A percentile compares a stretch with the other conserved stretches of the same genome.
Evolutionary conservation across 768 basidiomycete genomes (phyloP).

Genomic region (Russula sp.): DNA sequence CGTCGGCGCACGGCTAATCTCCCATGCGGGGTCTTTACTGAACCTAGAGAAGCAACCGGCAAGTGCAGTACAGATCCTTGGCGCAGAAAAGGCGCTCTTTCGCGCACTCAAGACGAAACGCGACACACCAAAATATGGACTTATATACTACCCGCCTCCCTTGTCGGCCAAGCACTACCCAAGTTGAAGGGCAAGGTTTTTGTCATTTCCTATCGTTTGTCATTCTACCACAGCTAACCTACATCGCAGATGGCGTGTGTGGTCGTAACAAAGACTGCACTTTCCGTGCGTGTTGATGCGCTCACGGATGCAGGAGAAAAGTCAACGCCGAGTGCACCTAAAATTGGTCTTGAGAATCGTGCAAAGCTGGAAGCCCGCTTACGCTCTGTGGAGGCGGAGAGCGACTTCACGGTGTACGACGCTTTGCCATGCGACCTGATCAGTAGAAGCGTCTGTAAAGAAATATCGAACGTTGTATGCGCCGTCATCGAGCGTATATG

Average conservation of each 20-base stretch:
- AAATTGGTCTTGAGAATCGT: slow-evolving; percentile 90
- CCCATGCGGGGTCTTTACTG: slow-evolving; percentile 69
- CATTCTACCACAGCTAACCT: slow-evolving; percentile 1
- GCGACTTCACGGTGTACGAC: slow-evolving; percentile 68
- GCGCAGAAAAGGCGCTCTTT: slow-evolving; percentile 76
- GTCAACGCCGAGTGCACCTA: slow-evolving; percentile 73
- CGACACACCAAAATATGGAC: slow-evolving; percentile 97
- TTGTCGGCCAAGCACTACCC: slow-evolving; percentile 95
- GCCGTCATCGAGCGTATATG: too few relatives aligned
- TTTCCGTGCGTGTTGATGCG: slow-evolving; percentile 97
- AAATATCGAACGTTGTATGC: too few relatives aligned
- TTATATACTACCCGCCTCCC: slow-evolving; percentile 99
- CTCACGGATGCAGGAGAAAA: slow-evolving; percentile 91
- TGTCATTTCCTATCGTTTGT: not conserved
- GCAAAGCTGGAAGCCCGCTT: slow-evolving; percentile 93
- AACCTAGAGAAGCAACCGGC: slow-evolving; percentile 73
- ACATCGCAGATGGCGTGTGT: slow-evolving; percentile 90
- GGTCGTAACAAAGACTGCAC: slow-evolving; percentile 97
- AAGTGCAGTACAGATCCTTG: slow-evolving; percentile 72
- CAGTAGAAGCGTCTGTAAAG: slow-evolving; percentile 69
- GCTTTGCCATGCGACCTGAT: slow-evolving; percentile 57
- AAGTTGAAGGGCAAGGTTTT: slow-evolving; percentile 95
- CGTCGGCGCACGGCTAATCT: slow-evolving; percentile 71
- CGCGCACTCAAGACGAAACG: slow-evolving; percentile 78
- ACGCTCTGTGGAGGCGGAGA: slow-evolving; percentile 81